Conservation (phyloP, 805 yeast species). For the Suhomyces sp. region DNA sequence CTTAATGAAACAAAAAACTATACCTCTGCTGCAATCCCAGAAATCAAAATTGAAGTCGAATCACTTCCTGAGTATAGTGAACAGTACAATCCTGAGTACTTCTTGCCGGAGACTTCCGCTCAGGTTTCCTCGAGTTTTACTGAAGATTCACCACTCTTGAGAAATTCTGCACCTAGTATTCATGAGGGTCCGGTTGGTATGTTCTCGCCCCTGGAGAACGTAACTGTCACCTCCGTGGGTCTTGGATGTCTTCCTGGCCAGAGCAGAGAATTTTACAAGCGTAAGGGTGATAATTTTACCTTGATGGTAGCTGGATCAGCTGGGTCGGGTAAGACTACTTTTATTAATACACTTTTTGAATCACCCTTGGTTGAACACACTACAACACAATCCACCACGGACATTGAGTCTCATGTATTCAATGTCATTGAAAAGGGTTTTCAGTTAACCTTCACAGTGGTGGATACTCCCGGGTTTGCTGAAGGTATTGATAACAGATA, state of each 20-base stretch:
- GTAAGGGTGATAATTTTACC: conserved; percentile 35
- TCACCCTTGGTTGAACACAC: not conserved
- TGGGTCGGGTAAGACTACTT: conserved; percentile 27
- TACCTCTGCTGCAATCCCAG: too few relatives aligned
- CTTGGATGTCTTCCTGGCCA: conserved; percentile 31
- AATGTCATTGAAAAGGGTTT: conserved; percentile 19
- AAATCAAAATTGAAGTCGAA: too few relatives aligned
- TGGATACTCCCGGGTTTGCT: conserved; percentile 59
- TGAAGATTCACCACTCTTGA: too few relatives aligned
- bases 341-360: conserved; percentile 25
- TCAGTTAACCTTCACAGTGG: conserved; percentile 19
- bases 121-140: too few relatives aligned
- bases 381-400: conserved; percentile 5
- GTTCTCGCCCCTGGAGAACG: not conserved
- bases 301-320: conserved; percentile 38
- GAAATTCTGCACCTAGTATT: too few relatives aligned
- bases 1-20: too few relatives aligned
- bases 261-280: conserved; percentile 20
- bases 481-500: conserved; percentile 55
- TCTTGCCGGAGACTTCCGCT: too few relatives aligned
- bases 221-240: conserved; percentile 15
- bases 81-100: too few relatives aligned
- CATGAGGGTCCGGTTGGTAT: too few relatives aligned
- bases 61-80: too few relatives aligned
- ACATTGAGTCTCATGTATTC: conserved; percentile 13